Conservation (phyloP, 1,139 yeast genomes). For the Taiozyma sp. region DNA sequence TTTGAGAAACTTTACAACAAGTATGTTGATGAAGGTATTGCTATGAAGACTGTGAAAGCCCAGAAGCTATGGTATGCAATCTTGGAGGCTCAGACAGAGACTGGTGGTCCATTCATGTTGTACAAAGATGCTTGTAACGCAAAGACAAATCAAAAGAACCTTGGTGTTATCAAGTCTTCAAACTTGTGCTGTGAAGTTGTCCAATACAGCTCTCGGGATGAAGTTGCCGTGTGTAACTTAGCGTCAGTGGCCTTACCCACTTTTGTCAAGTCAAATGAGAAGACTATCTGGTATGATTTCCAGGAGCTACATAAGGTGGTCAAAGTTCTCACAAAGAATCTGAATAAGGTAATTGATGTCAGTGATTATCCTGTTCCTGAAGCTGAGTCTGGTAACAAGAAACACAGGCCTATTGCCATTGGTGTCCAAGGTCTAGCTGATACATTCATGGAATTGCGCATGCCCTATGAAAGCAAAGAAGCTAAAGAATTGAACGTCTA, state of each 20-base stretch:
- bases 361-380: constrained; percentile 74
- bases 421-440: constrained; percentile 94
- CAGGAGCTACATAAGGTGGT: constrained; percentile 65
- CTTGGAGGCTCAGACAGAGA: constrained; percentile 85
- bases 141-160: constrained; percentile 80
- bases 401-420: constrained; percentile 80
- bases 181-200: constrained; percentile 89
- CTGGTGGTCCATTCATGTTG: constrained; percentile 90
- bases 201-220: constrained; percentile 81
- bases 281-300: constrained; percentile 49
- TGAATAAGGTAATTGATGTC: constrained; percentile 73
- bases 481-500: constrained; percentile 73
- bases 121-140: constrained; percentile 85
- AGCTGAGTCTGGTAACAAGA: constrained; percentile 63
- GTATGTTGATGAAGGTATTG: constrained; percentile 65
- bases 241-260: constrained; percentile 85
- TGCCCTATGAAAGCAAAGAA: constrained; percentile 74
- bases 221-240: constrained; percentile 86
- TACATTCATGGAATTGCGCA: constrained; percentile 63
- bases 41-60: constrained; percentile 65
- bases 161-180: constrained; percentile 84
- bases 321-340: constrained; percentile 67
- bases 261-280: constrained; percentile 42
- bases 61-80: constrained; percentile 86
- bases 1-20: constrained; percentile 62